Conservation (phyloP, 2,329 filamentous ascomycete genomes). For the Neofusicoccum cordaticola region DNA sequence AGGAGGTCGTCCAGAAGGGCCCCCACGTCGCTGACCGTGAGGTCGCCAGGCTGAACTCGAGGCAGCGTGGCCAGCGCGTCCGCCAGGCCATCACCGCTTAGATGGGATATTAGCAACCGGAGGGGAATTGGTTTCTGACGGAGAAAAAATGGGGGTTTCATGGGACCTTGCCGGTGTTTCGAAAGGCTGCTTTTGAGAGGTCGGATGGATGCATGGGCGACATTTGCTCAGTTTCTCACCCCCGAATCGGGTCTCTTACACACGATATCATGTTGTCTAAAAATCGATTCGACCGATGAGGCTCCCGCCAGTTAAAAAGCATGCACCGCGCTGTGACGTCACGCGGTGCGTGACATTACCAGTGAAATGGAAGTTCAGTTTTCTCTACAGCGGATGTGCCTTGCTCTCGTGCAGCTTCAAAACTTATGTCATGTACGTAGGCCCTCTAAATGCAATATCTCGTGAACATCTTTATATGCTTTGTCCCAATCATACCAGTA, state of each 20-base stretch:
- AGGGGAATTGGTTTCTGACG: constrained; percentile 7
- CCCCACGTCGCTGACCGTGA: constrained; percentile 65
- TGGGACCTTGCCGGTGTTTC: constrained; percentile 18
- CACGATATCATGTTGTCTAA: constrained; percentile 19
- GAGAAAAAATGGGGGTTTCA: constrained; percentile 14
- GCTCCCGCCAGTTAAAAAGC: not conserved
- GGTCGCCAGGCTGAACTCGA: constrained; percentile 71
- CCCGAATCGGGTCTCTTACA: constrained; percentile 15
- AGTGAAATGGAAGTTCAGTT: not conserved
- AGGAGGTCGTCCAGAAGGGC: constrained; percentile 93
- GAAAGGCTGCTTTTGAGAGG: constrained; percentile 16
- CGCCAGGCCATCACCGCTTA: constrained; percentile 62
- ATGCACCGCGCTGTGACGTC: not conserved
- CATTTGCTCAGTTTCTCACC: constrained; percentile 12
- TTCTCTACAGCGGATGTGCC: not conserved
- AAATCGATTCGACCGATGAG: constrained; percentile 17
- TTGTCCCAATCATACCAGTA: too few relatives aligned
- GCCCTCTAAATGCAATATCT: too few relatives aligned
- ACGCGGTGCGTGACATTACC: not conserved
- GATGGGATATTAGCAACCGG: constrained; percentile 8
- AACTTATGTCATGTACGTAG: too few relatives aligned
- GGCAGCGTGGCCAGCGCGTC: constrained; percentile 77
- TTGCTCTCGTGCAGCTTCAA: too few relatives aligned
- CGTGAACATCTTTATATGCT: too few relatives aligned
- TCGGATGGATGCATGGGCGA: constrained; percentile 17